Base-by-base conservation (phyloP, 176 grass and related monocot species). In the Oryza meyeriana region DNA sequence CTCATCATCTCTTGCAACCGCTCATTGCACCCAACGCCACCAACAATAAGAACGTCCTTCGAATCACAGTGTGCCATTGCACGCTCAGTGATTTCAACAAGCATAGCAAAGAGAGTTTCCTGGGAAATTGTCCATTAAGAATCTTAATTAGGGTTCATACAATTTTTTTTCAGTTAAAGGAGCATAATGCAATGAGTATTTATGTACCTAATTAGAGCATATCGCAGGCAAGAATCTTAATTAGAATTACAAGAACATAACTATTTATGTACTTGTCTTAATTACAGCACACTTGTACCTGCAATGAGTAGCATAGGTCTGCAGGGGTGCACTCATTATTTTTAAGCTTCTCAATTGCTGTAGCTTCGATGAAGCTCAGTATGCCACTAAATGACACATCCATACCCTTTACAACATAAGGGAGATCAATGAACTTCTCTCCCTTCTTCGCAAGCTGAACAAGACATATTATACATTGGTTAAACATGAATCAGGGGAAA, bases 311-410 rank as follows among this genome's bases (percentile, higher is more conserved):
- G 79, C 96, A 99, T 33, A 99, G 76, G 55, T 99, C 93, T 27
- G 96, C 91, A 71, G 93, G 93, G 7, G 91, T 95, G 83, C 96
- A 99, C 87, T 94, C 91, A 17, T 95, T 95, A 87, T 68, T 99
- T 86, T 99, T 95, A 74, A 99, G 89, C 83, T 95, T 91, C 71
- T 95, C 96, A 61, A 83, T 78, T n/a, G 96, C 89, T 44, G 91
- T 86, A 77, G 96, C 96, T 90, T 99, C 93, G 8, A 99, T 93
- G 69, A 81, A 99, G 82, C 93, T 95, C 79, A 99, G 76, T 95
- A 99, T 93, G 59, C 96, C 96, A 77, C 96, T 99, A 85, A 99
- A 95, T 57, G 93, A 99, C 78, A 99, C 96, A 78, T 99, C 96
- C 96, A 99, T 99, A 50, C 96, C 96, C 77, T 99, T 99, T 73